Base-by-base conservation (phyloP, 495 filamentous ascomycete genomes). In the Jackrogersella multiformis region DNA sequence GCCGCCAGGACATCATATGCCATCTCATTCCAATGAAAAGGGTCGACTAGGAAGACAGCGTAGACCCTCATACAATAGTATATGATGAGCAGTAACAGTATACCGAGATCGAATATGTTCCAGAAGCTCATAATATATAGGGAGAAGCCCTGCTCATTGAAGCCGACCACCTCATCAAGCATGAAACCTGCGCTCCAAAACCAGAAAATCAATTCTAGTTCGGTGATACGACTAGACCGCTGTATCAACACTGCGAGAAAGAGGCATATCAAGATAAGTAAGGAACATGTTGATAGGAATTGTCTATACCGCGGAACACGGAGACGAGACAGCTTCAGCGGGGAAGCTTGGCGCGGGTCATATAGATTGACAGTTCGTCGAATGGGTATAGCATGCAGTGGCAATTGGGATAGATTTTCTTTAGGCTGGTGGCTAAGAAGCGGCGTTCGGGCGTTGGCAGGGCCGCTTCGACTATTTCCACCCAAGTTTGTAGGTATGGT, bases 181-280 rank as follows among this genome's bases (percentile, higher is more conserved):
- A 97, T 96, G 76, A 94, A 97, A 2, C 94, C 94, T 20, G 92
- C 90, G 72, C 92, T 94, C 94, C 94, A 97, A 74, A 97, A 89
- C 94, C 94, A 97, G 74, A 97, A 97, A 9, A 95, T 69, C 18
- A 97, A 75, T 75, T 97, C 94, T 6, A 97, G 77, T 2, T 86
- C 80, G 10, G 92, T 95, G 69, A 97, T 96, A 20, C 82, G 80
- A 41, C 85, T 84, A 16, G 91, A 92, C 56, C 90, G 80, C 72
- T 90, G 76, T 39, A 81, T 74, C 7, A 94, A 77, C 15, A 96
- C 92, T 2, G 91, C 89, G 18, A 97, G 76, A 70, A 92, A 97
- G 34, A 97, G 81, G n/a, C 87, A 87, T 20, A 97, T 84, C 68
- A 97, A 81, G 28, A 93, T 84, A 13, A 89, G 89, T 46, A 95